Conservation (phyloP, 805 yeast genomes). For the Spencermartinsiella europaea region DNA sequence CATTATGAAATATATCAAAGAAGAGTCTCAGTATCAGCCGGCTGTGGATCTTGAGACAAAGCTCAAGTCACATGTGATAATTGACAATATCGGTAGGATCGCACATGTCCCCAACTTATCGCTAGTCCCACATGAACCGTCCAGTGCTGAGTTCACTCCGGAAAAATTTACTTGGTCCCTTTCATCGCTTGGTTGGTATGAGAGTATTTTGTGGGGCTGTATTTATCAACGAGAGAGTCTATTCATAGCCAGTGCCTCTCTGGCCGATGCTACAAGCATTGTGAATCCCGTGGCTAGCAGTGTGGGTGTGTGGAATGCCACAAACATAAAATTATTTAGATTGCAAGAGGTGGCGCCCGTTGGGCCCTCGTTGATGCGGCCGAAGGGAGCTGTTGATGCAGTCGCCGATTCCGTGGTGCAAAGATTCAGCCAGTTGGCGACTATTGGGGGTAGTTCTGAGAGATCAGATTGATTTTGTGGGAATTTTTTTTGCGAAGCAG, state of each 20-base stretch:
- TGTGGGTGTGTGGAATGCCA: slow-evolving; percentile 49
- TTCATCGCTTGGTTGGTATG: slow-evolving; percentile 70
- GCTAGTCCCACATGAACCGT: slow-evolving; percentile 12
- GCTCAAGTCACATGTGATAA: slow-evolving; percentile 20
- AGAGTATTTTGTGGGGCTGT: slow-evolving; percentile 56
- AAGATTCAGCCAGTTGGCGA: slow-evolving; percentile 30
- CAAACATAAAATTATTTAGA: slow-evolving; percentile 47
- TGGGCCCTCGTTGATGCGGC: slow-evolving; percentile 37
- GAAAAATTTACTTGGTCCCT: slow-evolving; percentile 59
- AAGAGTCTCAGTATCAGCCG: slow-evolving; percentile 7
- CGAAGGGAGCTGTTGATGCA: slow-evolving; percentile 44
- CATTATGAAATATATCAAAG: slow-evolving; percentile 10
- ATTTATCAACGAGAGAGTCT: slow-evolving; percentile 36
- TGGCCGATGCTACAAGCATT: slow-evolving; percentile 14
- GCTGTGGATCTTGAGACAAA: slow-evolving; percentile 8
- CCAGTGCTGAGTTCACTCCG: slow-evolving; percentile 35
- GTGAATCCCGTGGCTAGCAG: slow-evolving; percentile 21
- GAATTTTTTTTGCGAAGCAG: too few species aligned
- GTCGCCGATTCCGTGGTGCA: slow-evolving; percentile 46
- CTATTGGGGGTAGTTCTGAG: background rate
- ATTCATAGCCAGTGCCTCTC: slow-evolving; percentile 3
- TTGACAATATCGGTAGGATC: slow-evolving; percentile 19
- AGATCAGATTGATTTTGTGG: background rate
- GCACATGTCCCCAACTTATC: slow-evolving; percentile 13
- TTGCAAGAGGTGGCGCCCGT: slow-evolving; percentile 38